phyloP scores from a whole-genome alignment of 2,329 filamentous ascomycete genomes.

The Endoconidiophora polonica region DNA sequence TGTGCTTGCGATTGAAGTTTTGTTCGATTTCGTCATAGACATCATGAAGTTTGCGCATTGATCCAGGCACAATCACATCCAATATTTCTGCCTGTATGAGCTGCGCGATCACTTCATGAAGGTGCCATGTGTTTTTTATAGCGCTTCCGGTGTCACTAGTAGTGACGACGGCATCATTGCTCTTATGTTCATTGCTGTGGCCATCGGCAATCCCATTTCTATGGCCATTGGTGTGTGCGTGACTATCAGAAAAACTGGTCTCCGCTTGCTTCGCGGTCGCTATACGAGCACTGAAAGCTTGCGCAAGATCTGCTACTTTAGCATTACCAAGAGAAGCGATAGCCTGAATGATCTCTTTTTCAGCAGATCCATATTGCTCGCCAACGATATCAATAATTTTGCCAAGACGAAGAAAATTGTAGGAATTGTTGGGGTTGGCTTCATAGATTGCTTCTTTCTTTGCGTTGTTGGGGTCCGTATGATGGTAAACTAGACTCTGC shows the following conservation, averaged over 20 bases:
- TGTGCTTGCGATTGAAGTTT: constrained; percentile 35
- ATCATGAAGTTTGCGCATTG: constrained; percentile 45
- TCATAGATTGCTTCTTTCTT: constrained; percentile 56
- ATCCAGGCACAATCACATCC: constrained; percentile 40
- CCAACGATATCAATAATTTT: constrained; percentile 67
- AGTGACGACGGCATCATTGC: constrained; percentile 15
- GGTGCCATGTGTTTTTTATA: constrained; percentile 30
- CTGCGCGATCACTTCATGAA: constrained; percentile 34
- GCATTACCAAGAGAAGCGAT: constrained; percentile 65
- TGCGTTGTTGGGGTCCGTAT: constrained; percentile 40
- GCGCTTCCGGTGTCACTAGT: constrained; percentile 14
- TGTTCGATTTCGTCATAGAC: constrained; percentile 44
- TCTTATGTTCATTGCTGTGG: constrained; percentile 22
- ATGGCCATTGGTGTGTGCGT: constrained; percentile 20
- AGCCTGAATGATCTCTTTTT: constrained; percentile 57
- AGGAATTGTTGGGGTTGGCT: constrained; percentile 63
- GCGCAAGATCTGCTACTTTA: constrained; percentile 50
- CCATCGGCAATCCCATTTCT: constrained; percentile 5
- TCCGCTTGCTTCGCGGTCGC: constrained; percentile 16
- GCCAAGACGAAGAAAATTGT: constrained; percentile 64
- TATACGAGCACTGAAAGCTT: constrained; percentile 36
- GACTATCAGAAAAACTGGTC: constrained; percentile 2
- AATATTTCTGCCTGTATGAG: constrained; percentile 51
- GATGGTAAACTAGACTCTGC: constrained; percentile 68
- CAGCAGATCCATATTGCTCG: constrained; percentile 55